phyloP scores from a whole-genome alignment of 2,329 filamentous ascomycete species.

The Diplodia corticola region DNA sequence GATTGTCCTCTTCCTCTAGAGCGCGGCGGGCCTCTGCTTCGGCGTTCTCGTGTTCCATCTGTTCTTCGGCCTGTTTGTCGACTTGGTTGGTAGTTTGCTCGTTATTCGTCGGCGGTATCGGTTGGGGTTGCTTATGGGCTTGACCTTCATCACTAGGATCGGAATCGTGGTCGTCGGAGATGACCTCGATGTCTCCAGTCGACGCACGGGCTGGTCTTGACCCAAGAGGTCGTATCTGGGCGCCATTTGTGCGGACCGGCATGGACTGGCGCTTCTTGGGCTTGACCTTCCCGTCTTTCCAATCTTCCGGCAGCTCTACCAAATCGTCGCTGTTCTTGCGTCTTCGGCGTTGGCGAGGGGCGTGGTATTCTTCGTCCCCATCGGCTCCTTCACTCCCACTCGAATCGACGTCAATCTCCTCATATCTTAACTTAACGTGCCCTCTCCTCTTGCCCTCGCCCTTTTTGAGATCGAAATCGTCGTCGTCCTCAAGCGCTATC shows the following conservation, averaged over 20 bases:
- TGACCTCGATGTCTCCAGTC: slow-evolving; percentile 33
- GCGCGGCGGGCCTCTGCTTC: slow-evolving; percentile 4
- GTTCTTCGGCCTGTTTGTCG: slow-evolving; percentile 15
- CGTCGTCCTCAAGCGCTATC: slow-evolving; percentile 42
- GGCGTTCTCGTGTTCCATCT: not conserved
- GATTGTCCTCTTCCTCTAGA: slow-evolving; percentile 9
- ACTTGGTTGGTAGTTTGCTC: slow-evolving; percentile 27
- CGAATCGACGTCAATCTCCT: slow-evolving; percentile 50
- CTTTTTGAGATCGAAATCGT: slow-evolving; percentile 40
- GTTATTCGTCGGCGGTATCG: slow-evolving; percentile 18
- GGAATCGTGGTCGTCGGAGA: slow-evolving; percentile 35
- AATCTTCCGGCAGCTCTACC: slow-evolving; percentile 45
- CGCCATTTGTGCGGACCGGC: slow-evolving; percentile 28
- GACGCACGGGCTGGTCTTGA: slow-evolving; percentile 31
- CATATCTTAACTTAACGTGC: slow-evolving; percentile 35
- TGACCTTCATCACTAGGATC: slow-evolving; percentile 23
- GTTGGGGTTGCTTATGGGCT: not conserved
- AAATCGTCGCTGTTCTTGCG: slow-evolving; percentile 31
- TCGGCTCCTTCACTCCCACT: slow-evolving; percentile 44
- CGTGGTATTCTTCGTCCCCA: slow-evolving; percentile 31
- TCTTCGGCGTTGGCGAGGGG: slow-evolving; percentile 15
- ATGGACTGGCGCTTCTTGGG: slow-evolving; percentile 31
- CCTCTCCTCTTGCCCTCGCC: slow-evolving; percentile 14
- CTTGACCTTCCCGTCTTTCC: slow-evolving; percentile 37
- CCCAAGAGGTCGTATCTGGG: slow-evolving; percentile 32